These are phyloP conservation scores for Schoenoplectus tabernaemontani DNA, from an alignment of 202 grass and related monocot genomes.

Conservation along the genomic window DNA sequence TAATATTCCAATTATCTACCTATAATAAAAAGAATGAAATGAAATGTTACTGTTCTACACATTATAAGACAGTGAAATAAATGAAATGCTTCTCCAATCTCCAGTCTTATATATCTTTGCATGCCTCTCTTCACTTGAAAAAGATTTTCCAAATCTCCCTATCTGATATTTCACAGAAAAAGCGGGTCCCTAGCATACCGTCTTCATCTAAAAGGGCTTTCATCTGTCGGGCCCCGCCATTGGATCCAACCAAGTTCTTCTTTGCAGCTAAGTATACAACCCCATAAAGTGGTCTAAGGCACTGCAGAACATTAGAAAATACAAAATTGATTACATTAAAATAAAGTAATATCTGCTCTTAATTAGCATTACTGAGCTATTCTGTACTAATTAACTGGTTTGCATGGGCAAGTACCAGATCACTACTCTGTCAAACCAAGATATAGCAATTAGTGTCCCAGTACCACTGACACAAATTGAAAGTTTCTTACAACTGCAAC, in stretches of 20 bases:
- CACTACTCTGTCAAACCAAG: not conserved
- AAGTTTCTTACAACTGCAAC: not conserved
- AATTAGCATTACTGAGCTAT: not conserved
- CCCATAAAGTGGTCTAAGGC: constrained; percentile 75
- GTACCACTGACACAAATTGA: not conserved
- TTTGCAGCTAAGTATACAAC: constrained; percentile 69
- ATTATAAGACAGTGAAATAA: constrained; percentile 2
- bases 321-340: constrained; percentile 8
- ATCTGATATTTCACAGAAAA: constrained; percentile 52
- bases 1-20: constrained; percentile 6
- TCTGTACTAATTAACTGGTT: not conserved
- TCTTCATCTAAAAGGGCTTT: constrained; percentile 74
- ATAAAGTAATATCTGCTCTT: no score
- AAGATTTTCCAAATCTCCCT: constrained; percentile 88
- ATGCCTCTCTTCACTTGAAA: constrained; percentile 54
- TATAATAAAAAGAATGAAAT: constrained; percentile 4
- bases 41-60: not conserved
- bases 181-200: constrained; percentile 56
- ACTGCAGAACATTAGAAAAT: constrained; percentile 34
- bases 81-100: not conserved
- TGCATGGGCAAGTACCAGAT: not conserved
- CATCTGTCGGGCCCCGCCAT: constrained; percentile 46
- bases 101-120: constrained; percentile 1
- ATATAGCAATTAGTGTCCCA: not conserved
- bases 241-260: constrained; percentile 74